Base-by-base conservation (phyloP, 2,329 filamentous ascomycete species). In the Curvularia verruculosa region DNA sequence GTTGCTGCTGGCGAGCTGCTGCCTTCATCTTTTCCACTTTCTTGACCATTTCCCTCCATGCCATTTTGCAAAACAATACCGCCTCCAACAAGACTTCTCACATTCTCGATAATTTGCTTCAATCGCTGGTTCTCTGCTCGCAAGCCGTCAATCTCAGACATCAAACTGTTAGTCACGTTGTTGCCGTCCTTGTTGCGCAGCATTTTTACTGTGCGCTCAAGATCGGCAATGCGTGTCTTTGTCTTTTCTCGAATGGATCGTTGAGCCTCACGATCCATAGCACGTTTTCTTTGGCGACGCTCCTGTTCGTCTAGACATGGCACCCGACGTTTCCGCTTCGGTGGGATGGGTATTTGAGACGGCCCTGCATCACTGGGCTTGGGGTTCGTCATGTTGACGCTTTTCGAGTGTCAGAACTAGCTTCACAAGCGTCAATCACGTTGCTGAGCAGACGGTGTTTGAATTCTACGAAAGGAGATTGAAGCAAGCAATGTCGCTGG, bases 231-330 rank as follows among this genome's bases (percentile, higher is more conserved):
- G 21, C 75, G 72, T 8, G 71, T 71, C 41, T 75, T 76, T 1
- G 73, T 76, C 63, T 76, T 76, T 48, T 76, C 73, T 50, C 73
- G 53, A 19, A 76, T 56, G 3, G 72, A 74, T 28, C 73, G 58
- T 46, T 75, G 72, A 29, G 73, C 73, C 58, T 75, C 72, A 19
- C 73, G 67, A 53, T 76, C 73, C 52, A 75, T 74, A 2, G 73
- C 71, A 56, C 73, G 60, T 50, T 75, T 76, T 21, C 73, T 57
- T 39, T 76, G 72, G 18, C 69, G 62, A 19, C 72, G 58, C 43
- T 76, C 73, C 26, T 75, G 71, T 47, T 76, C 72, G 3, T 34
- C 31, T 5, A 34, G 13, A 13, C 31, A 34, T 7, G 72, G 73
- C 2, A 69, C 67, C 21, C 68, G 66, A 28, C 73, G 64, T 48